These are phyloP conservation scores for Pythium utonaiense DNA, from an alignment of 352 stramenopile genomes.

Conservation along the genomic window DNA sequence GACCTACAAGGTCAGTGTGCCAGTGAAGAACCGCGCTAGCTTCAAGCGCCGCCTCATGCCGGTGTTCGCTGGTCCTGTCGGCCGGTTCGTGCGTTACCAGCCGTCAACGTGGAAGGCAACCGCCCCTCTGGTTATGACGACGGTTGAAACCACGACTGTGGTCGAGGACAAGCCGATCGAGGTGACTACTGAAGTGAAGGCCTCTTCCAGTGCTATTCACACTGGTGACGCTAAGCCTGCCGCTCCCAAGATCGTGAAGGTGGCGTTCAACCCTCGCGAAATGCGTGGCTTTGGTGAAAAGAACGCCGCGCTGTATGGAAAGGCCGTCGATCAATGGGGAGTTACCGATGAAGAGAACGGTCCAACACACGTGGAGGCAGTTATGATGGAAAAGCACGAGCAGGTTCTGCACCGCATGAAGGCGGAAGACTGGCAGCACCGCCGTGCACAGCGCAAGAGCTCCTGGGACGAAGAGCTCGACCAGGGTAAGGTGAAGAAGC, in stretches of 20 bases:
- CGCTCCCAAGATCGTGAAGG: constrained; percentile 10
- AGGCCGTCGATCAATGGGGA: constrained; percentile 64
- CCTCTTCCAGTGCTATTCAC: background rate
- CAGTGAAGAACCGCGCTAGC: constrained; percentile 23
- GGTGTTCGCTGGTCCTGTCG: constrained; percentile 17
- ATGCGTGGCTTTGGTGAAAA: constrained; percentile 61
- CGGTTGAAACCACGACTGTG: background rate
- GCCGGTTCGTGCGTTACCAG: constrained; percentile 33
- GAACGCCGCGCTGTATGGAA: constrained; percentile 57
- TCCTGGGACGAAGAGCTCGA: constrained; percentile 79
- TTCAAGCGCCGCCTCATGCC: constrained; percentile 21
- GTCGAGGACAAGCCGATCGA: background rate
- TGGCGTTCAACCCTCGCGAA: constrained; percentile 55
- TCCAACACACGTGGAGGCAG: constrained; percentile 25
- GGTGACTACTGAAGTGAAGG: background rate
- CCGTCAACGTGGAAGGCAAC: constrained; percentile 21
- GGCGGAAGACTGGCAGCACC: constrained; percentile 69
- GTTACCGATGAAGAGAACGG: constrained; percentile 26
- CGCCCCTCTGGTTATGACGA: constrained; percentile 7
- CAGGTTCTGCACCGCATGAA: constrained; percentile 68
- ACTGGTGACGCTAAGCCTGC: background rate
- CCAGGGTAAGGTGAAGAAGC: constrained; percentile 71
- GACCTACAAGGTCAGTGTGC: constrained; percentile 17
- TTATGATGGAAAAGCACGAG: constrained; percentile 56
- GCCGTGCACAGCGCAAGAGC: constrained; percentile 61